Evolutionary conservation across 176 grass and related monocot genomes (phyloP), one percentile per base, ranked within the genome.

Genomic region (Carex pumila): DNA sequence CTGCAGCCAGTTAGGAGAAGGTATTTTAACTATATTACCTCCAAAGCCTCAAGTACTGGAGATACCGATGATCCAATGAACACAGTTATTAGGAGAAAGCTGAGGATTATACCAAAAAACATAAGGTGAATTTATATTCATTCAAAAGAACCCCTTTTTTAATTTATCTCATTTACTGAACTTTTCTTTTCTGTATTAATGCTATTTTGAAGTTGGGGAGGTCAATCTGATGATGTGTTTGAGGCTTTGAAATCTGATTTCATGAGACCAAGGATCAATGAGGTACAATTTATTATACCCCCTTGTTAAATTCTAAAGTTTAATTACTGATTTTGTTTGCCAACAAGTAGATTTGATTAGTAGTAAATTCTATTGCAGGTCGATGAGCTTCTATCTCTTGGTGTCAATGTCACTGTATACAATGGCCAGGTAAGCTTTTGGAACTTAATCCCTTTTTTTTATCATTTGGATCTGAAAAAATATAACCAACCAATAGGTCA

Each of bases 191-290:
- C 9, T 6, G 0, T 70, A 21, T 74, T 29, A 3, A 81, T 85
- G 62, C 61, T 39, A 71, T 79, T 21, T 50, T 71, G 47, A 58
- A 94, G 93, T 12, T 95, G 93, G 93, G 88, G 86, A 14, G 88
- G 79, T 0, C 93, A 92, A 81, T 92, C 94, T 0, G 52, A 19
- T 49, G 34, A 86, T 31, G 94, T 97, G 31, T 94, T 94, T n/a
- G 14, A 74, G 0, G 85, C 86, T 22, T 10, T 97, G 39, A 72
- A 17, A 2, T 62, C 77, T 56, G 92, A 91, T 49, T 97, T 97
- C 89, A 94, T 94, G 94, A 94, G 87, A 84, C 94, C 94, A 39
- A 91, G 90, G 45, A 94, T 94, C 5, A 25, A 83, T 19, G 89
- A 97, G 94, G 94, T 89, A 50, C 34, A 54, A 7, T 1, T 53